Percentiles rank a stretch among this genome's conserved stretches.
Evolutionary conservation across 2,329 filamentous ascomycete species (phyloP).

Genomic region (Trichoderma sp.): DNA sequence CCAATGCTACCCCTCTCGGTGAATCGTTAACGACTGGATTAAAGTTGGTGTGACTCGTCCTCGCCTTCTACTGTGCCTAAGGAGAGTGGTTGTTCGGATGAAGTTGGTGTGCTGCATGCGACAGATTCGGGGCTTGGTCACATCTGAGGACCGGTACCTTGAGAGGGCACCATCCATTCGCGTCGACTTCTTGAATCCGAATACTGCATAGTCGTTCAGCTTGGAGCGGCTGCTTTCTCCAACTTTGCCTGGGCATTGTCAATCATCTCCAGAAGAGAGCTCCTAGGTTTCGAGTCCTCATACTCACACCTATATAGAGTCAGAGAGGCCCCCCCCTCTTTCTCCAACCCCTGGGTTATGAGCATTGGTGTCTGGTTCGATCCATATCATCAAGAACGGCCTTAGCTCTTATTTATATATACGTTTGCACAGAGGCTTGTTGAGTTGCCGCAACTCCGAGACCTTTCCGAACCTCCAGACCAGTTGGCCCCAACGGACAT

Average conservation of each 20-base stretch:
- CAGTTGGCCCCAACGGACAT: not conserved
- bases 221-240: not conserved
- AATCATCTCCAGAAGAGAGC: constrained; percentile 7
- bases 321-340: not conserved
- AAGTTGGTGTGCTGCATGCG: constrained; percentile 24
- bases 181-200: constrained; percentile 19
- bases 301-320: constrained; percentile 21
- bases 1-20: constrained; percentile 19
- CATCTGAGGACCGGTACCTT: constrained; percentile 14
- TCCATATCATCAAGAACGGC: not conserved
- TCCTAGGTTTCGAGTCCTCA: not conserved
- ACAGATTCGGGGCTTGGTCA: constrained; percentile 6
- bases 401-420: constrained; percentile 2
- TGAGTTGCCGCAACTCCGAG: constrained; percentile 20
- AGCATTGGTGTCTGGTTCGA: constrained; percentile 9
- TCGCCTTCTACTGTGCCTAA: not conserved
- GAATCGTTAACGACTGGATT: constrained; percentile 4
- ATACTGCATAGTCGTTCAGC: constrained; percentile 10
- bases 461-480: constrained; percentile 20
- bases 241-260: constrained; percentile 7
- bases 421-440: constrained; percentile 10
- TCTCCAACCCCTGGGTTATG: not conserved
- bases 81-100: constrained; percentile 11
- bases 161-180: constrained; percentile 17
- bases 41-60: constrained; percentile 20